Evolutionary conservation across 306 rosid species (phyloP).

Genomic region (Quillaja saponaria): DNA sequence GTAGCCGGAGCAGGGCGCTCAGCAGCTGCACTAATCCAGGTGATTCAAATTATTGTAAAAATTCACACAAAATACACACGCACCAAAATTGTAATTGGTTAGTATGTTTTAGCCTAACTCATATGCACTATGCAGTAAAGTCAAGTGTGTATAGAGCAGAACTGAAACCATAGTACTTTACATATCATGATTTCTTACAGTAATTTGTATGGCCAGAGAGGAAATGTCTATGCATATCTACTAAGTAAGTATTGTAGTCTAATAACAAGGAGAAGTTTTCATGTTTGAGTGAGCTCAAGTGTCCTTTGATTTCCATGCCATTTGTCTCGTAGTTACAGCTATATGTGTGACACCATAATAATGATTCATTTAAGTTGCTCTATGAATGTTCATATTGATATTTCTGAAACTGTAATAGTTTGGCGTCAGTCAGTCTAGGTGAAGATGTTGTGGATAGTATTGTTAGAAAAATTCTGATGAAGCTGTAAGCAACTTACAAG

Average conservation of each 20-base stretch:
- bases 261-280: too few relatives aligned
- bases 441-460: background rate
- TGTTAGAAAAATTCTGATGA: too few relatives aligned
- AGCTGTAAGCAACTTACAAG: too few relatives aligned
- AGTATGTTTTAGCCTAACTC: background rate
- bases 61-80: background rate
- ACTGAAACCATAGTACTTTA: too few relatives aligned
- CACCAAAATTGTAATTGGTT: background rate
- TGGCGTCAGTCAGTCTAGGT: background rate
- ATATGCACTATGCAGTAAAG: constrained; percentile 1
- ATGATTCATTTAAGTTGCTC: too few relatives aligned
- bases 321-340: too few relatives aligned
- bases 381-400: too few relatives aligned
- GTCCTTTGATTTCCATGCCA: background rate
- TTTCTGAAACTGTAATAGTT: background rate
- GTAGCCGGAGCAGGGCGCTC: constrained; percentile 87
- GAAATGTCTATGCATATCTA: too few relatives aligned
- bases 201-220: too few relatives aligned
- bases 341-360: too few relatives aligned
- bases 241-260: too few relatives aligned
- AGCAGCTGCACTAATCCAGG: constrained; percentile 69
- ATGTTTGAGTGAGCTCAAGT: background rate
- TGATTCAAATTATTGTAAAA: constrained; percentile 1
- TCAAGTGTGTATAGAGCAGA: constrained; percentile 2
- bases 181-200: too few relatives aligned